These are phyloP conservation scores for Kondoa subrosea DNA, from an alignment of 768 basidiomycete genomes.

Conservation along the genomic window DNA sequence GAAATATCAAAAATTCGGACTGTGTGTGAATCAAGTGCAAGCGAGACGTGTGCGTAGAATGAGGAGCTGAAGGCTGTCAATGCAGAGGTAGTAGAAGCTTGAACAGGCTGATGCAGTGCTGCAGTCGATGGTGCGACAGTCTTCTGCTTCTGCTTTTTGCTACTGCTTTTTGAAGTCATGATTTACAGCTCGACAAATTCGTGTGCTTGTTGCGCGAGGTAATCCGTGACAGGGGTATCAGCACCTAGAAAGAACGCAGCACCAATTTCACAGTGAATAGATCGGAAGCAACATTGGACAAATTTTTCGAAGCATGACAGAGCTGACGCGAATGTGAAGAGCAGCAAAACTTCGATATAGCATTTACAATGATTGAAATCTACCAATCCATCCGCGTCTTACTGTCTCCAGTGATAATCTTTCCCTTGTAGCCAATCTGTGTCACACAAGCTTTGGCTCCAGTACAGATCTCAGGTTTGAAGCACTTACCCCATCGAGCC, in stretches of 20 bases:
- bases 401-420: slow-evolving; percentile 45
- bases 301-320: too few relatives aligned
- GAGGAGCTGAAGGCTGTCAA: not conserved
- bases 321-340: too few relatives aligned
- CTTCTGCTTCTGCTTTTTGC: not conserved
- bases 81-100: not conserved
- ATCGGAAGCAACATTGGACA: too few relatives aligned
- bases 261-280: too few relatives aligned
- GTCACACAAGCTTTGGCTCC: not conserved
- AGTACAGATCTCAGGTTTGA: not conserved
- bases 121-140: not conserved
- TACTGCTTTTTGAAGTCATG: not conserved
- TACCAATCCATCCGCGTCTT: slow-evolving; percentile 54
- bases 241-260: too few relatives aligned
- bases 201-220: too few relatives aligned
- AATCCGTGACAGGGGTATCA: too few relatives aligned
- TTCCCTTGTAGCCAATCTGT: slow-evolving; percentile 29
- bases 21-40: not conserved
- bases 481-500: slow-evolving; percentile 58
- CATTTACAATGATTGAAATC: not conserved
- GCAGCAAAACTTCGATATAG: too few relatives aligned
- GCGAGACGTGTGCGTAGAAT: not conserved
- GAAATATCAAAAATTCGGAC: not conserved
- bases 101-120: not conserved
- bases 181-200: too few relatives aligned